These are phyloP conservation scores for Excoecaria agallocha DNA, from an alignment of 345 rosid genomes.

Conservation along the genomic window DNA sequence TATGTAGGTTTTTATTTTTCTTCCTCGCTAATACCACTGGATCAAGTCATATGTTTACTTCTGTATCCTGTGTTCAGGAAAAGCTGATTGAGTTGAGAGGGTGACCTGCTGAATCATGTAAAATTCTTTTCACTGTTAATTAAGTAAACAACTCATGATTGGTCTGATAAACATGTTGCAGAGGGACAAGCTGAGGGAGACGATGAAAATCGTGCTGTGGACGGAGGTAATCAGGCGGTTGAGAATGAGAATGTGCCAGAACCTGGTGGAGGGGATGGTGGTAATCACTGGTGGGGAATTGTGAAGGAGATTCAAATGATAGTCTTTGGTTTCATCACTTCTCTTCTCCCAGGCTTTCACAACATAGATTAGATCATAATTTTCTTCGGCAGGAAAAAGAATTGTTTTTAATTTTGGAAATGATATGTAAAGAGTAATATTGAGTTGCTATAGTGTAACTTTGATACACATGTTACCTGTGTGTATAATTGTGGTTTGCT, in stretches of 20 bases:
- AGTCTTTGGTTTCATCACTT: constrained; percentile 90
- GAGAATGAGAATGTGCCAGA: constrained; percentile 56
- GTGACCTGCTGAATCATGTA: not conserved
- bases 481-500: not conserved
- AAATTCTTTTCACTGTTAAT: not conserved
- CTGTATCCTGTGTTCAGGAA: not conserved
- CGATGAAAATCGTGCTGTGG: constrained; percentile 54
- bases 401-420: not conserved
- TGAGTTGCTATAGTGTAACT: not conserved
- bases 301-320: constrained; percentile 97
- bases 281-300: constrained; percentile 92
- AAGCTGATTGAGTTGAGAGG: not conserved
- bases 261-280: constrained; percentile 44
- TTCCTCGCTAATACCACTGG: not conserved
- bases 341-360: constrained; percentile 96
- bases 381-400: not conserved
- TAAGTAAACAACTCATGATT: not conserved
- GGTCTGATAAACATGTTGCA: constrained; percentile 25
- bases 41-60: not conserved
- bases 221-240: constrained; percentile 47
- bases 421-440: not conserved
- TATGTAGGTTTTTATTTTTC: not conserved
- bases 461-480: not conserved
- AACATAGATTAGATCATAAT: constrained; percentile 62
- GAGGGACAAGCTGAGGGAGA: constrained; percentile 64